phyloP scores from a whole-genome alignment of 371 early-diverging fungal species.

The Batkoa obscura region DNA sequence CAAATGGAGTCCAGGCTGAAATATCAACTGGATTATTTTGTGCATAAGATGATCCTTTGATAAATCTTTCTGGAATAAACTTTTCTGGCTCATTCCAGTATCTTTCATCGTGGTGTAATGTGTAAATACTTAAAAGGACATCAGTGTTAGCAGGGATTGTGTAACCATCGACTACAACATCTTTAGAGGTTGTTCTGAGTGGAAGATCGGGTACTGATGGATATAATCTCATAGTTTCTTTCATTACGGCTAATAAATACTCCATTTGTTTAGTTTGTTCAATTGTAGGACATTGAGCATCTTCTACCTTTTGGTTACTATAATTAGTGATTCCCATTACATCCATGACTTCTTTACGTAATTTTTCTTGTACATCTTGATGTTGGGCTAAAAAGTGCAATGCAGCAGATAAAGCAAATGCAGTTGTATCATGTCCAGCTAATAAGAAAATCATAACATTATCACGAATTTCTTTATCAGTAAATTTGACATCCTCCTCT shows the following conservation, averaged over 20 bases:
- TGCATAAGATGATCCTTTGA: no score
- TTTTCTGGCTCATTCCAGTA: constrained; percentile 14
- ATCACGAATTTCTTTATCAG: neutral
- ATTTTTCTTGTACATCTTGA: constrained; percentile 17
- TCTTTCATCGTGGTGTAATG: constrained; percentile 12
- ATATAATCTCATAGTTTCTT: constrained; percentile 8
- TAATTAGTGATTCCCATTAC: constrained; percentile 6
- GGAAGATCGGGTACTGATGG: constrained; percentile 2
- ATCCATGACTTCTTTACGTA: constrained; percentile 19
- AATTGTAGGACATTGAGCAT: constrained; percentile 4
- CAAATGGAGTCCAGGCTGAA: constrained; percentile 1
- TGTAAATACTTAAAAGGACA: constrained; percentile 9
- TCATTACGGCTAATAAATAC: constrained; percentile 8
- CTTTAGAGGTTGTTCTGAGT: neutral
- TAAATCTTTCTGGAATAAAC: constrained; percentile 16
- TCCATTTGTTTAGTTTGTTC: constrained; percentile 7
- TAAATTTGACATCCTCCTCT: neutral
- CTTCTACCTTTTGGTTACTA: constrained; percentile 11
- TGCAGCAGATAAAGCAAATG: neutral
- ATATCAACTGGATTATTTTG: no score
- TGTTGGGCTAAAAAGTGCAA: constrained; percentile 1
- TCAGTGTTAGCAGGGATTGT: constrained; percentile 9
- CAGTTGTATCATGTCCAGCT: constrained; percentile 4
- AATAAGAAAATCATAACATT: neutral
- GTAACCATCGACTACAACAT: neutral